Base-by-base conservation (phyloP, 2,329 filamentous ascomycete species). In the Ambrosiella cleistominuta region DNA sequence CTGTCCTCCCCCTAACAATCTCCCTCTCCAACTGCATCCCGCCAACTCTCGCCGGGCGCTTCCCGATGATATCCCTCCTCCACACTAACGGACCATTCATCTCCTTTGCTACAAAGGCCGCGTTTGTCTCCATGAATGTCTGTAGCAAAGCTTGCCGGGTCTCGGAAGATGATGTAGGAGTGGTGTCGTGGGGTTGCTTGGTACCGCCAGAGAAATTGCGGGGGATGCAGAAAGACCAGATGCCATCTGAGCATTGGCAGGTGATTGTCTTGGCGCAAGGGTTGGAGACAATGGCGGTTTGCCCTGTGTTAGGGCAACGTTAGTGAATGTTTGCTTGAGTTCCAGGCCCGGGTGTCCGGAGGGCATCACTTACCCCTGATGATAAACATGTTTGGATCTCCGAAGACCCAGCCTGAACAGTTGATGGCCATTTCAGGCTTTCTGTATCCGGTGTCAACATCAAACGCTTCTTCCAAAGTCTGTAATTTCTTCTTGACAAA, bases 201-300 rank as follows among this genome's bases (percentile, higher is more conserved):
- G 81, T 85, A 0, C 82, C 82, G 2, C 81, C 81, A 39, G 77
- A 71, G 35, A 81, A 76, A 7, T 75, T 76, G 1, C 82, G 74
- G 0, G 82, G 80, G 5, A 85, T 78, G 51, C 75, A 74, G 62
- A 85, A 84, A 0, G 75, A 74, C 79, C 80, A 83, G 7, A 71
- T 74, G 0, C 82, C 82, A 64, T 85, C 80, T 0, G 72, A 71
- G 63, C 80, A 77, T 63, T 86, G 80, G 35, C 77, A 72, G 2
- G 82, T 85, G 17, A 85, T 71, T 2, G 71, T 73, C 4, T 65
- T 68, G 17, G 65, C 63, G 63, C 68, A 70, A 12, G 61, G 45
- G 61, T 74, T 71, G 51, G 69, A 66, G n/a, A 74, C 70, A 1
- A 73, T 65, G 47, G 72, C 74, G 1, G 73, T 76, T 65, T 77